Evolutionary conservation across 495 filamentous ascomycete species (phyloP).

Genomic region (Bathelium albidoporum): DNA sequence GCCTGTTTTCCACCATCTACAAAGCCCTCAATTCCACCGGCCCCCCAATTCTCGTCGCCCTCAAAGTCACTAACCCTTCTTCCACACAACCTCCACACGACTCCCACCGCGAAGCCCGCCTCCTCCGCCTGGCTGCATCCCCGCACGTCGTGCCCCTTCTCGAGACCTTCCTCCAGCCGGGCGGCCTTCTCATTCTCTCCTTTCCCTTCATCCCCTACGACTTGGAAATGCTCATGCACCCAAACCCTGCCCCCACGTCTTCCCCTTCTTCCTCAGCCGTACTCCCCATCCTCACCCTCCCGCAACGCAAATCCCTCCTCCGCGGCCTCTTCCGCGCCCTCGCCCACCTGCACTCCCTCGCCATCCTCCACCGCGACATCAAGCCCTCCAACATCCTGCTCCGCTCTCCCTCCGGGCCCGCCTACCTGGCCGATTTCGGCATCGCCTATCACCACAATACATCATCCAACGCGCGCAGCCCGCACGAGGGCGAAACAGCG

Average conservation of each 20-base stretch:
- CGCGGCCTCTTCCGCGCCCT: constrained; percentile 63
- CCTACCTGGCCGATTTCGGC: constrained; percentile 81
- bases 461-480: too few species aligned
- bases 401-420: constrained; percentile 52
- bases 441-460: constrained; percentile 67
- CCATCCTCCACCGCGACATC: constrained; percentile 85
- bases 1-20: constrained; percentile 79
- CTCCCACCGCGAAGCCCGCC: constrained; percentile 61
- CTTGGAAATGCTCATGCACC: constrained; percentile 51
- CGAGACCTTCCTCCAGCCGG: constrained; percentile 59
- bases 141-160: constrained; percentile 55
- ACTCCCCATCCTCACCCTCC: constrained; percentile 33
- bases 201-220: constrained; percentile 76
- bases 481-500: too few species aligned
- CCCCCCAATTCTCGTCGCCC: background rate
- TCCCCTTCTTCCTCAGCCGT: constrained; percentile 26
- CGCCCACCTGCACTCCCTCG: constrained; percentile 54
- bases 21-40: constrained; percentile 32
- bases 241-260: constrained; percentile 23
- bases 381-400: constrained; percentile 88
- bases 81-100: constrained; percentile 68
- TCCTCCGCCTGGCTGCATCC: constrained; percentile 45
- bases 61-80: constrained; percentile 28
- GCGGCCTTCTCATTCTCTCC: constrained; percentile 60
- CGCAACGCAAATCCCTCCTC: constrained; percentile 42